A percentile compares a stretch with the other conserved stretches of the same genome.
Evolutionary conservation across 805 yeast species (phyloP).

Genomic region (Candida railenensis): DNA sequence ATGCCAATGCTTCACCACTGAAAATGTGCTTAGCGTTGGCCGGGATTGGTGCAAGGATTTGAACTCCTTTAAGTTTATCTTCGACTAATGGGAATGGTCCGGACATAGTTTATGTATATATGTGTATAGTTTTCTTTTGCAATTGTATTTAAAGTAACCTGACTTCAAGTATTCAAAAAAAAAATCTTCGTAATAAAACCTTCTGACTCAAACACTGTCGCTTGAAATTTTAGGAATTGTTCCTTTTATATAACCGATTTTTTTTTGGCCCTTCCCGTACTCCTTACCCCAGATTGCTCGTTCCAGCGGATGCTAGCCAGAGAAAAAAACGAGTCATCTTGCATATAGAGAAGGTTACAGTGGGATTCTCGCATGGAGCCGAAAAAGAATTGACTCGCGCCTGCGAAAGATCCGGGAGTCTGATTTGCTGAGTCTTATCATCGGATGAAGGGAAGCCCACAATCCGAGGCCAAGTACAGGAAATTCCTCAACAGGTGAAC

Average conservation of each 20-base stretch:
- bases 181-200: background rate
- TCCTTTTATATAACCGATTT: background rate
- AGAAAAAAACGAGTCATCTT: background rate
- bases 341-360: background rate
- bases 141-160: conserved; percentile 4
- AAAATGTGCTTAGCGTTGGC: conserved; percentile 52
- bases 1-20: conserved; percentile 61
- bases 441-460: conserved; percentile 1
- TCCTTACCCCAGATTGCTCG: conserved; percentile 14
- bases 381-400: conserved; percentile 4
- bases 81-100: conserved; percentile 45
- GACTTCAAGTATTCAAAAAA: background rate
- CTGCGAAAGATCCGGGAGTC: conserved; percentile 1
- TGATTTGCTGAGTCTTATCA: conserved; percentile 2
- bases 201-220: too few relatives aligned
- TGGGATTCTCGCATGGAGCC: conserved; percentile 1
- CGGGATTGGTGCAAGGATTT: conserved; percentile 53
- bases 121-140: background rate
- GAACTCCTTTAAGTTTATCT: conserved; percentile 50
- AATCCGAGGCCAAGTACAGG: background rate
- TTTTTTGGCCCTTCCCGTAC: background rate
- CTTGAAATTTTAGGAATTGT: background rate
- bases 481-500: background rate
- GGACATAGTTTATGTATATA: conserved; percentile 21
- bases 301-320: conserved; percentile 13